These are phyloP conservation scores for Lipomyces sp. DNA, from an alignment of 805 yeast genomes.

Conservation along the genomic window DNA sequence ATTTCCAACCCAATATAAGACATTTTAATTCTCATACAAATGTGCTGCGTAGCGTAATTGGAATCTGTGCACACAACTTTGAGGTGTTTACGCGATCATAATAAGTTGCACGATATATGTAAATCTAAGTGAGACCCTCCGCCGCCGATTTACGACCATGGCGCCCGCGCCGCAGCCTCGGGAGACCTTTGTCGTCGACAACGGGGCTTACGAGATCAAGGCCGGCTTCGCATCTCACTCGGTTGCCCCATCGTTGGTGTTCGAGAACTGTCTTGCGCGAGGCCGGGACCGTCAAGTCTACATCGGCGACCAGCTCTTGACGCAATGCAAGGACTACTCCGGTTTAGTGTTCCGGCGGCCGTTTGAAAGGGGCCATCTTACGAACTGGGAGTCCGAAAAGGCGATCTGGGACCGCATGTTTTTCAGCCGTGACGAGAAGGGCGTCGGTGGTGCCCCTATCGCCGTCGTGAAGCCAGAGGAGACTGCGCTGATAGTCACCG, in stretches of 20 bases:
- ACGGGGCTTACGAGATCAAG: conserved; percentile 84
- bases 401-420: conserved; percentile 86
- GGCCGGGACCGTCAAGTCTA: conserved; percentile 72
- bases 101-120: too few species aligned
- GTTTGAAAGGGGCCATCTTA: conserved; percentile 79
- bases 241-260: conserved; percentile 35
- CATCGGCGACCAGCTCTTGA: conserved; percentile 62
- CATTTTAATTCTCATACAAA: too few species aligned
- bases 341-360: conserved; percentile 77
- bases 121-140: neutral
- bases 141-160: too few species aligned
- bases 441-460: neutral
- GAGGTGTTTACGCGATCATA: too few species aligned
- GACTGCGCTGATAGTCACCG: conserved; percentile 66
- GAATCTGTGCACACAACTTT: too few species aligned
- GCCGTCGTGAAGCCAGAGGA: conserved; percentile 43
- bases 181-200: conserved; percentile 62
- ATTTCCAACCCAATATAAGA: too few species aligned
- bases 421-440: conserved; percentile 27
- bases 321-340: conserved; percentile 65
- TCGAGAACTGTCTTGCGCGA: conserved; percentile 68
- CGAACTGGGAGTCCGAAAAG: conserved; percentile 87
- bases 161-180: conserved; percentile 15
- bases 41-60: too few species aligned
- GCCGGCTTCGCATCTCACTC: conserved; percentile 48